phyloP scores from a whole-genome alignment of 1,284 basidiomycete species.

The Tremellales sp. region DNA sequence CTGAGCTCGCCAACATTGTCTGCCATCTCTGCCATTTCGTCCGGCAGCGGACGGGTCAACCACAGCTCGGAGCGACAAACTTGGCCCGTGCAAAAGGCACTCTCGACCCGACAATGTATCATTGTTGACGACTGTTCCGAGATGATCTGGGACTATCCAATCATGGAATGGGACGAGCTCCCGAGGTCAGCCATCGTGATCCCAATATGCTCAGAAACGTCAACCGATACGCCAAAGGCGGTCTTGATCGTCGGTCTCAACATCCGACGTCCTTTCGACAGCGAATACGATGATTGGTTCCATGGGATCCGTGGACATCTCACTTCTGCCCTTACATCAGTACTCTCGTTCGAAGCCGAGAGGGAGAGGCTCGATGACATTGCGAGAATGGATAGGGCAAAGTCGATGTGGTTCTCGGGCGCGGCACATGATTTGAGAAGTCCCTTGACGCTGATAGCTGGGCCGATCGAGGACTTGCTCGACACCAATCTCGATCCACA shows the following conservation, averaged over 20 bases:
- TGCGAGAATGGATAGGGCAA: conserved; percentile 46
- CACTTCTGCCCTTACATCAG: conserved; percentile 30
- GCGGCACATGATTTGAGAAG: conserved; percentile 47
- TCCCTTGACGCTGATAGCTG: conserved; percentile 41
- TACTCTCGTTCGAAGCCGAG: conserved; percentile 45
- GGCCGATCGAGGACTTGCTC: conserved; percentile 41
- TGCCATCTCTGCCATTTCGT: conserved; percentile 32
- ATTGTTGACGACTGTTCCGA: conserved; percentile 40
- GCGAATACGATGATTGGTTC: conserved; percentile 40
- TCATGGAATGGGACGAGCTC: conserved; percentile 45
- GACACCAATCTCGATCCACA: conserved; percentile 10
- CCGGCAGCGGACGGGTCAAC: conserved; percentile 25
- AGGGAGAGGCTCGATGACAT: conserved; percentile 38
- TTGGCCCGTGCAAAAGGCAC: conserved; percentile 43
- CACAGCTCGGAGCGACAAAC: conserved; percentile 12
- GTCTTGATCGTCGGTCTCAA: conserved; percentile 51
- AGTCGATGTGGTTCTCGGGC: conserved; percentile 44
- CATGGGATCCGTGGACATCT: conserved; percentile 38
- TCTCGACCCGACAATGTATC: conserved; percentile 38
- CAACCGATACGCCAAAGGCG: conserved; percentile 36
- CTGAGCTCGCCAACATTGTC: conserved; percentile 34
- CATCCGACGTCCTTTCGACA: conserved; percentile 37
- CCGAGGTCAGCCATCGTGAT: conserved; percentile 45
- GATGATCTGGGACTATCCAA: conserved; percentile 33
- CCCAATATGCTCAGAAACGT: conserved; percentile 41